Conservation (phyloP, 257 asterid species). For the Solanum virginianum region DNA sequence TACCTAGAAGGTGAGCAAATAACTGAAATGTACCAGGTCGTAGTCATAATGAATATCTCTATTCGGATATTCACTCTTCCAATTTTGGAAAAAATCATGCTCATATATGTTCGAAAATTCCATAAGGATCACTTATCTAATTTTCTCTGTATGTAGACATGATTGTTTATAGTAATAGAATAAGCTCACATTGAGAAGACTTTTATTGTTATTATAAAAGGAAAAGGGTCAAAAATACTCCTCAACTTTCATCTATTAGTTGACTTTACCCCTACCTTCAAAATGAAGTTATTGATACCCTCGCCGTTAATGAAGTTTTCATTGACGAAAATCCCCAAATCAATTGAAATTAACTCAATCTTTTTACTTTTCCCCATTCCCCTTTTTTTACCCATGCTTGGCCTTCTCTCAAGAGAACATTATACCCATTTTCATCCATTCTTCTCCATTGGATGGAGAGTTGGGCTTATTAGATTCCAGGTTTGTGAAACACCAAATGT, state of each 20-base stretch:
- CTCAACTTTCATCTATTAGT: no score
- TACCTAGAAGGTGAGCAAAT: background rate
- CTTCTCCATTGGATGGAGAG: no score
- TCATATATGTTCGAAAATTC: background rate
- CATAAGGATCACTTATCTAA: background rate
- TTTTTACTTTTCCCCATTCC: no score
- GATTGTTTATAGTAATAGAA: background rate
- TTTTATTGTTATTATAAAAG: background rate
- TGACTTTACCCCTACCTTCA: no score
- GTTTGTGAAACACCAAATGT: conserved; percentile 64
- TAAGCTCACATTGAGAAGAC: background rate
- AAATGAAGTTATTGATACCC: no score
- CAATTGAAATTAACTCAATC: no score
- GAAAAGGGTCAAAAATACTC: no score
- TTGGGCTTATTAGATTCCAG: conserved; percentile 76
- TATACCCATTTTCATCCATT: no score
- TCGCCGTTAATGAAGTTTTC: no score
- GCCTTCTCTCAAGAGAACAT: no score
- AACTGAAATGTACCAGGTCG: background rate
- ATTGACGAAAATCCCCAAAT: no score
- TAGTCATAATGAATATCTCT: background rate
- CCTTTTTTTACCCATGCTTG: no score
- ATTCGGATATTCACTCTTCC: background rate
- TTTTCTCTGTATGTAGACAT: background rate
- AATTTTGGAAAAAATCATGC: background rate